These are phyloP conservation scores for Pholiota microspora DNA, from an alignment of 768 basidiomycete species.

Conservation along the genomic window DNA sequence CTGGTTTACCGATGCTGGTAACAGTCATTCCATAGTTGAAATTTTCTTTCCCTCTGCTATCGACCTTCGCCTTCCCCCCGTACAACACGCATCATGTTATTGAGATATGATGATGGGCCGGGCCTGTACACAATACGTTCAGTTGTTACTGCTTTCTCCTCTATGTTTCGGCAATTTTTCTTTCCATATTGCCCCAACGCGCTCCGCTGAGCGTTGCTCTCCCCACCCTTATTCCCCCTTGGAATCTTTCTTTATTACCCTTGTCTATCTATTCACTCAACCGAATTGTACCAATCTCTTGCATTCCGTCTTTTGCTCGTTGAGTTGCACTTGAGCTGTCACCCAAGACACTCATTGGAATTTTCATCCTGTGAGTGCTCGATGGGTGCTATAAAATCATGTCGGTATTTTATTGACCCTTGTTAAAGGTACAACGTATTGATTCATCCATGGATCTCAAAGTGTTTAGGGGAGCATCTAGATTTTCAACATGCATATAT, in stretches of 20 bases:
- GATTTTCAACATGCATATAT: too few relatives aligned
- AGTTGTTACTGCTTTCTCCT: not conserved
- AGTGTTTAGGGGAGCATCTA: too few relatives aligned
- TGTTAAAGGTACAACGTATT: too few relatives aligned
- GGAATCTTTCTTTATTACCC: not conserved
- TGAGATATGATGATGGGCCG: slow-evolving; percentile 6
- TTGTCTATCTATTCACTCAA: not conserved
- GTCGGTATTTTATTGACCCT: too few relatives aligned
- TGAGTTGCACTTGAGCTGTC: too few relatives aligned
- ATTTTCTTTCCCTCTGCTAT: slow-evolving; percentile 2
- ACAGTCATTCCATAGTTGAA: not conserved
- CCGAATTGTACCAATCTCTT: not conserved
- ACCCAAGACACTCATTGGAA: too few relatives aligned
- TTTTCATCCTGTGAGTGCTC: too few relatives aligned
- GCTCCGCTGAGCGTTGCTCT: slow-evolving; percentile 6
- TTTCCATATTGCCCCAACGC: not conserved
- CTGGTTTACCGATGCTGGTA: not conserved
- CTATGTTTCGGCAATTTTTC: not conserved
- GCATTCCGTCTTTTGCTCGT: too few relatives aligned
- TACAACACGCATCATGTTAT: not conserved
- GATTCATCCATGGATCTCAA: too few relatives aligned
- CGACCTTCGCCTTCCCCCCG: not conserved
- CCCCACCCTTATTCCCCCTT: not conserved
- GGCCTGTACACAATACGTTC: slow-evolving; percentile 5
- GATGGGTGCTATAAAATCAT: too few relatives aligned